Evolutionary conservation across 768 basidiomycete genomes (phyloP).

Genomic region (Gloeopeniophorella convolvens): DNA sequence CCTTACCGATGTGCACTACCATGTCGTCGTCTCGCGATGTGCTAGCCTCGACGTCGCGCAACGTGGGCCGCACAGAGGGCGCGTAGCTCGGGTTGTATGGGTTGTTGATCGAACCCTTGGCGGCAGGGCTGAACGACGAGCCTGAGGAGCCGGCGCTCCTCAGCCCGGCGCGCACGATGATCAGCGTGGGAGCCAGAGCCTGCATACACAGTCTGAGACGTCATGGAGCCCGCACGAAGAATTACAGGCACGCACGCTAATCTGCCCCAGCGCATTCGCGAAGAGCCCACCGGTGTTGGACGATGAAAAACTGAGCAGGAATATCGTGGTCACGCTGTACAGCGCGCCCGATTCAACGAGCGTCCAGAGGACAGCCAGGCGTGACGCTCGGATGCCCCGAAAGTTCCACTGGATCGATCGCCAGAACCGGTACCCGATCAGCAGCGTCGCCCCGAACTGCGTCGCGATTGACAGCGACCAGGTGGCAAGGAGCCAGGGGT

Average conservation of each 20-base stretch:
- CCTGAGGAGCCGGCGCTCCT: not conserved
- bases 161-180: constrained; percentile 6
- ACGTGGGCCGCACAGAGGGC: not conserved
- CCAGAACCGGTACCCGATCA: constrained; percentile 13
- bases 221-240: not conserved
- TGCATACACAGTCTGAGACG: not conserved
- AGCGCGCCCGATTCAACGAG: constrained; percentile 15
- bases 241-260: constrained; percentile 3
- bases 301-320: constrained; percentile 4
- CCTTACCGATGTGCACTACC: not conserved
- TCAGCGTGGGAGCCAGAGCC: constrained; percentile 11
- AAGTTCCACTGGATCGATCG: not conserved
- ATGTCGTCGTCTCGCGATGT: not conserved
- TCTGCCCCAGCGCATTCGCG: constrained; percentile 2
- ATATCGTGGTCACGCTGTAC: constrained; percentile 4
- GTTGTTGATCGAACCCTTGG: not conserved
- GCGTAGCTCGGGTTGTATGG: not conserved
- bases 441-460: constrained; percentile 10
- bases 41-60: not conserved
- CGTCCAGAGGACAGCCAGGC: constrained; percentile 7
- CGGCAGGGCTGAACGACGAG: not conserved
- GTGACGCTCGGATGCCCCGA: not conserved
- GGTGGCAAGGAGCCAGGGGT: constrained; percentile 3
- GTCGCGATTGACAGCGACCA: constrained; percentile 15
- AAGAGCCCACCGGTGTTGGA: constrained; percentile 3